phyloP scores from a whole-genome alignment of 345 rosid genomes.

The Bruguiera gymnorhiza region DNA sequence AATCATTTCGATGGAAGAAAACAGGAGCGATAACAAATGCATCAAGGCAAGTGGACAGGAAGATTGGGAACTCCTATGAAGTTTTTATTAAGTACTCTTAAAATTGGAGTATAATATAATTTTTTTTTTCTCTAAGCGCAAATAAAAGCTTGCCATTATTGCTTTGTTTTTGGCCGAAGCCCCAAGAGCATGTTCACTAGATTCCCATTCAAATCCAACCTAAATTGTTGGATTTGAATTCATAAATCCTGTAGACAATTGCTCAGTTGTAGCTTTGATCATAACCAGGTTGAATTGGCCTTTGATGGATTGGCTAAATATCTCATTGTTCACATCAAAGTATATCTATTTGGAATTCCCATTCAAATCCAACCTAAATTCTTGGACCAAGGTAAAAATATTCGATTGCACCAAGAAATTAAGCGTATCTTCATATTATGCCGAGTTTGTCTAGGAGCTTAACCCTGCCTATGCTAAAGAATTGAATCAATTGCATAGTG shows the following conservation, averaged over 20 bases:
- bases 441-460: neutral
- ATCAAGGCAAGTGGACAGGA: too few relatives aligned
- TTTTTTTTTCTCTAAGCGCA: neutral
- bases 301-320: constrained; percentile 14
- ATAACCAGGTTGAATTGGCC: constrained; percentile 25
- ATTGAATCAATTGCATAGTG: neutral
- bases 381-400: neutral
- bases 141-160: constrained; percentile 2
- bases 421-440: constrained; percentile 1
- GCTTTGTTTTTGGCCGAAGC: neutral
- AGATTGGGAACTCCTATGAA: too few relatives aligned
- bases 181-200: constrained; percentile 23
- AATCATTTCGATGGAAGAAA: too few relatives aligned
- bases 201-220: constrained; percentile 17
- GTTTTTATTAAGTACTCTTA: too few relatives aligned
- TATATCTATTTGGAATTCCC: neutral
- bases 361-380: neutral
- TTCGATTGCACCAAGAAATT: neutral
- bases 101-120: too few relatives aligned
- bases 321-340: constrained; percentile 6
- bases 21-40: too few relatives aligned
- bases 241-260: constrained; percentile 8
- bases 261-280: constrained; percentile 6
- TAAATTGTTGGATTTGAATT: neutral
- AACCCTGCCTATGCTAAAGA: constrained; percentile 5